These are phyloP conservation scores for Aspergillus piperis DNA, from an alignment of 2,329 filamentous ascomycete genomes.

Conservation along the genomic window DNA sequence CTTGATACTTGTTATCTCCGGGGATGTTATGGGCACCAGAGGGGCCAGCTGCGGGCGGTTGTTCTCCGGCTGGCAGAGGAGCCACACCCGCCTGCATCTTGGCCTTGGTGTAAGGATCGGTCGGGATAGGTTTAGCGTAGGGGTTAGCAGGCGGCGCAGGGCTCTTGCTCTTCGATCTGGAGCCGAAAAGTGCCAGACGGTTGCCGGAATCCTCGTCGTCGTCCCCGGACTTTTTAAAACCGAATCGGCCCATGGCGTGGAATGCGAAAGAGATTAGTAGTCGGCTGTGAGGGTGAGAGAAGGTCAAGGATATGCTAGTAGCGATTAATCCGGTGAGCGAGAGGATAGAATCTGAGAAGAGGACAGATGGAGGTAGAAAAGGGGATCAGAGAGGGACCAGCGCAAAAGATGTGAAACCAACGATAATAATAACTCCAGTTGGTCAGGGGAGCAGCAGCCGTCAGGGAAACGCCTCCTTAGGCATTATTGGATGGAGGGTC, in stretches of 20 bases:
- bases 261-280: neutral
- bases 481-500: constrained; percentile 19
- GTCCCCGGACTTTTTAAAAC: constrained; percentile 54
- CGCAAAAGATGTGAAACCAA: constrained; percentile 15
- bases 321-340: neutral
- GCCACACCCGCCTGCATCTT: constrained; percentile 47
- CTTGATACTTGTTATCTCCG: constrained; percentile 37
- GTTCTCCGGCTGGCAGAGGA: constrained; percentile 36
- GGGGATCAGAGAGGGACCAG: constrained; percentile 11
- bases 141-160: constrained; percentile 56
- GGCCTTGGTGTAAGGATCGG: constrained; percentile 57
- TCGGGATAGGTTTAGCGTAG: constrained; percentile 56
- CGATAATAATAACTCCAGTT: neutral
- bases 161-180: constrained; percentile 57
- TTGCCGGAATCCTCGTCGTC: constrained; percentile 53
- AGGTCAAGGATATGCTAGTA: neutral
- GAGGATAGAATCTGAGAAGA: constrained; percentile 6
- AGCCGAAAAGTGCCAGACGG: constrained; percentile 62
- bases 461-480: constrained; percentile 13
- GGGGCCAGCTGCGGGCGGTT: constrained; percentile 27
- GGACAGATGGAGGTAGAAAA: constrained; percentile 12
- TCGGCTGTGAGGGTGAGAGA: neutral
- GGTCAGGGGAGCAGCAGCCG: constrained; percentile 31
- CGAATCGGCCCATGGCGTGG: constrained; percentile 35
- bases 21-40: constrained; percentile 33